These are phyloP conservation scores for Rusavskia elegans DNA, from an alignment of 495 filamentous ascomycete genomes.

Conservation along the genomic window DNA sequence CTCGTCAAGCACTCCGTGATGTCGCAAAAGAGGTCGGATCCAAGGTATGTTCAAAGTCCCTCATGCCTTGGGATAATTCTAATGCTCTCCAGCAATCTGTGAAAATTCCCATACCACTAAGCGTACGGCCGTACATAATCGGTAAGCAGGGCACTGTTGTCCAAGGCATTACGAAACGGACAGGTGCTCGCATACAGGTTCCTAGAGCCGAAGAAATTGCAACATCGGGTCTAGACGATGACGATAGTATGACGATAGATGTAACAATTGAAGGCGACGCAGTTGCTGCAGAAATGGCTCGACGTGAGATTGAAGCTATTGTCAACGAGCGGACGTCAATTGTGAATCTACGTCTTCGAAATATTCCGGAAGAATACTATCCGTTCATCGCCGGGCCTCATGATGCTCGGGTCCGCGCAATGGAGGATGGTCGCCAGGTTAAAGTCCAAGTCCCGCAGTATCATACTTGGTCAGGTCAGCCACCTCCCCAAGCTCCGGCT, in stretches of 20 bases:
- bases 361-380: constrained; percentile 82
- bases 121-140: constrained; percentile 73
- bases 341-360: constrained; percentile 51
- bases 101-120: constrained; percentile 65
- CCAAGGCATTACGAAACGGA: constrained; percentile 68
- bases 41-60: constrained; percentile 41
- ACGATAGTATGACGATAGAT: constrained; percentile 69
- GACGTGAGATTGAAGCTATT: constrained; percentile 66
- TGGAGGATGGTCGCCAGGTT: constrained; percentile 57
- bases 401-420: constrained; percentile 44
- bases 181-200: constrained; percentile 75
- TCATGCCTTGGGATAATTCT: constrained; percentile 4
- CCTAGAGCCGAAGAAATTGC: constrained; percentile 54
- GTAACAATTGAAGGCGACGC: constrained; percentile 83
- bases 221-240: constrained; percentile 40
- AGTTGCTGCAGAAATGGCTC: constrained; percentile 63
- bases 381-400: constrained; percentile 85
- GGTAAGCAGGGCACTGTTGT: constrained; percentile 82
- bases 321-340: constrained; percentile 71
- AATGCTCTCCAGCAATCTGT: constrained; percentile 42
- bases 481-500: constrained; percentile 48
- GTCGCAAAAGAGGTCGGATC: constrained; percentile 68
- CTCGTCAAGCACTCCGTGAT: constrained; percentile 71
- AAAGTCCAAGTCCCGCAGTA: constrained; percentile 68
- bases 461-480: constrained; percentile 52